Base-by-base conservation (phyloP, 495 filamentous ascomycete genomes). In the Podospora pseudoanserina region DNA sequence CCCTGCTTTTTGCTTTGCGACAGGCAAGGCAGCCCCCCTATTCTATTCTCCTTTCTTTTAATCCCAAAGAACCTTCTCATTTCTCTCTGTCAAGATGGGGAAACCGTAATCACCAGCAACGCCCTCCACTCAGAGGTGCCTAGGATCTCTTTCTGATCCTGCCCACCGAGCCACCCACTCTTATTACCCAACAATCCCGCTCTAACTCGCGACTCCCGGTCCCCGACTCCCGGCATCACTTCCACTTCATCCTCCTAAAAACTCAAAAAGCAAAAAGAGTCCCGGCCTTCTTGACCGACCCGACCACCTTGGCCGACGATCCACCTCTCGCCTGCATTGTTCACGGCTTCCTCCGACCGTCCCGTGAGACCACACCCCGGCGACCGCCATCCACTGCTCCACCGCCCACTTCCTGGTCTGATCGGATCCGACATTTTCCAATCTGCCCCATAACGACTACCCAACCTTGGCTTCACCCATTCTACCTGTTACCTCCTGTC, bases 271-370 rank as follows among this genome's bases (percentile, higher is more conserved):
- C 55, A 58, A 19, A 26, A 58, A 58, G 23, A 58, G 15, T 56
- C 54, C 55, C 55, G 55, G 23, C 55, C 55, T 58, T 23, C 55
- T 58, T 58, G 39, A 49, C 39, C 39, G 39, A 49, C 39, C 39
- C 39, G 39, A 49, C 39, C 39, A 49, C 39, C 39, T 49, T 26
- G 55, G 55, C 55, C 55, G 55, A 19, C 55, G 55, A 58, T 58
- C 55, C n/a, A 58, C 55, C 55, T 58, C 23, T 58, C 23, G 55
- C 55, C 23, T 58, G 55, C 55, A 5, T 20, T 5, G 20, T 23
- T 58, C 55, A 20, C 55, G 55, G 55, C 55, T 20, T 58, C 55
- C 55, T 58, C 55, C 55, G 55, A 26, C 55, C 55, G 9, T 15
- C 18, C 55, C 55, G 55, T 49, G 5, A 58, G 55, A 58, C 55